Conservation (phyloP, 129 eudicot genomes). For the Artemisia tridentata region DNA sequence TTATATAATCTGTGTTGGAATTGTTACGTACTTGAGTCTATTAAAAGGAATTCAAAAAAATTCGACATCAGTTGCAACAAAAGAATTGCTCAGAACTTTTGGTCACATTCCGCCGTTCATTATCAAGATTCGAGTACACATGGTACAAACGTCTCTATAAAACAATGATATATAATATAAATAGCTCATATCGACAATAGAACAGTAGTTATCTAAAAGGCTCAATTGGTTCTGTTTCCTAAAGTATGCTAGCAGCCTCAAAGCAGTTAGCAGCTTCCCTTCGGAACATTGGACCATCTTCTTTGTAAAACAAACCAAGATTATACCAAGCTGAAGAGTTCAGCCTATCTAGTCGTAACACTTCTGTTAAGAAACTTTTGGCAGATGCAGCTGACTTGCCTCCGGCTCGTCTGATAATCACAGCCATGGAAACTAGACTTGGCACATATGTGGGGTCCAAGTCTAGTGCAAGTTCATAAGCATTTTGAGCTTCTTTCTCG, state of each 20-base stretch:
- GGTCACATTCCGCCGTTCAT: neutral
- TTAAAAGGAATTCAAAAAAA: neutral
- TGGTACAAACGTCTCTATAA: constrained; percentile 6
- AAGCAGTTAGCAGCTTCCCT: constrained; percentile 80
- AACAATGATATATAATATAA: constrained; percentile 19
- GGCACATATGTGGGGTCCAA: constrained; percentile 67
- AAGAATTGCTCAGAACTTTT: constrained; percentile 12
- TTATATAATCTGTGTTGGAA: no score
- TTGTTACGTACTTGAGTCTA: no score
- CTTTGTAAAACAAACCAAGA: constrained; percentile 74
- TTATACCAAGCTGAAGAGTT: constrained; percentile 72
- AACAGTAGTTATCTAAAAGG: constrained; percentile 67
- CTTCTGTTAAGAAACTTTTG: constrained; percentile 76
- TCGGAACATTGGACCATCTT: constrained; percentile 42
- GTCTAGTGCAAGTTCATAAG: constrained; percentile 54
- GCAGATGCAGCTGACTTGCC: constrained; percentile 40
- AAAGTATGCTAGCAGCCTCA: constrained; percentile 67
- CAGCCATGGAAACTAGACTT: constrained; percentile 69
- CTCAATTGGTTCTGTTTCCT: constrained; percentile 77
- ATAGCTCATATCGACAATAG: constrained; percentile 16
- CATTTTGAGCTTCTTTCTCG: constrained; percentile 64
- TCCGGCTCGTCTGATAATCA: constrained; percentile 50
- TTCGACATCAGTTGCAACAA: constrained; percentile 10
- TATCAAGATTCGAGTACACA: neutral
- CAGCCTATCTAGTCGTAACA: constrained; percentile 62